Percentiles rank a stretch among this genome's conserved stretches.
Evolutionary conservation across 305 asterid species (phyloP).

Genomic region (Solanum hybrid): DNA sequence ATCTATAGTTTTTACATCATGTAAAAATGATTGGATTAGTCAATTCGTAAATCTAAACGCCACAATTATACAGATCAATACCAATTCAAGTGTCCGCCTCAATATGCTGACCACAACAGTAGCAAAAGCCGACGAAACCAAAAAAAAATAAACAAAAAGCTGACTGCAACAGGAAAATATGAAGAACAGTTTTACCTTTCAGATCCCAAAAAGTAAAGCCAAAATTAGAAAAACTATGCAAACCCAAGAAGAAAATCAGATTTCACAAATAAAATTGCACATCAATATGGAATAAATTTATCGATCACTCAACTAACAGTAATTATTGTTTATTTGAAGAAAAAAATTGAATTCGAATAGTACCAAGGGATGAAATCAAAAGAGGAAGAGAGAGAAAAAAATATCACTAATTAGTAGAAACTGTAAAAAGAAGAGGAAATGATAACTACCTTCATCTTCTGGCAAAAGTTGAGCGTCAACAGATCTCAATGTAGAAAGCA

Average conservation of each 20-base stretch:
- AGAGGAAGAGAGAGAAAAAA: not conserved
- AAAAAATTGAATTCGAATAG: not conserved
- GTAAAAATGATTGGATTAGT: not conserved
- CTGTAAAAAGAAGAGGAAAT: not conserved
- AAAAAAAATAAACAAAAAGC: not conserved
- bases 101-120: not conserved
- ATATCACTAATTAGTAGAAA: not conserved
- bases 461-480: slow-evolving; percentile 42
- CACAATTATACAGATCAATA: not conserved
- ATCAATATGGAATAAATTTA: not conserved
- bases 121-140: not conserved
- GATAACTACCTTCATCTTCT: slow-evolving; percentile 36
- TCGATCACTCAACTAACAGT: not conserved
- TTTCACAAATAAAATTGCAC: not conserved
- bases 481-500: slow-evolving; percentile 9
- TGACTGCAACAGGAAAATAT: not conserved
- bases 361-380: not conserved
- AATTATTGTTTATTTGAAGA: not conserved
- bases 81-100: not conserved
- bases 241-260: not conserved
- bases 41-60: not conserved
- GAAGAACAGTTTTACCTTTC: not conserved
- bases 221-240: not conserved
- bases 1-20: not conserved
- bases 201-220: not conserved